Evolutionary conservation across 2,329 filamentous ascomycete genomes (phyloP), one percentile per base, ranked within the genome.

Genomic region (Cladosporium sp.): DNA sequence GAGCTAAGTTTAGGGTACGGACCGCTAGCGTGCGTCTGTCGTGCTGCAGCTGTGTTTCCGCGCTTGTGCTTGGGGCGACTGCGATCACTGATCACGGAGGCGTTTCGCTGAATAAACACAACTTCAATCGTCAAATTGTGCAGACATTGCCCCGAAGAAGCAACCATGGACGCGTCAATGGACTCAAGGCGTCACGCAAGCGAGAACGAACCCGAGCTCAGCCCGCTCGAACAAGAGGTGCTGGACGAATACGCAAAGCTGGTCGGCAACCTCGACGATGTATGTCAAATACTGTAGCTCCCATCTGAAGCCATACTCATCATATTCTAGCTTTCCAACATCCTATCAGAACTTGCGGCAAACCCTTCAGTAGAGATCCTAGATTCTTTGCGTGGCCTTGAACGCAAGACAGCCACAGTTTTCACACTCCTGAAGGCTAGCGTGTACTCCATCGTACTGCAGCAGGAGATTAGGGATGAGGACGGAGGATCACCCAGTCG

Each of bases 391-490:
- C 81, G 94, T 55, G 87, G 92, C 42, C 79, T 99, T 56, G 94
- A 99, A 79, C 82, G 94, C 66, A 97, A 97, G 80, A 97, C 93
- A 42, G 91, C 91, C 65, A 79, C 96, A 56, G 93, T 97, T 20
- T 97, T 96, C 74, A 99, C 94, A 61, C 76, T 97, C 71, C 82
- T 99, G 71, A 99, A 99, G 79, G 93, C 94, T 17, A 97, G 93
- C 74, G 94, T 99, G 62, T 99, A 99, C 77, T 96, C 90, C 71
- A 99, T 99, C 77, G 92, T 99, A 61, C 74, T 99, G 78, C 93
- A 99, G 82, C 93, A 97, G 81, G 90, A 97, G 82, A 91, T 96
- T 68, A 86, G 88, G 62, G 89, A 87, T 74, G 88, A 84, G 49
- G 80, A 80, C 34, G 58, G 52, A 12, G 50, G 48, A 4, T 55